These are phyloP conservation scores for Cenococcum geophilum DNA, from an alignment of 495 filamentous ascomycete genomes.

Conservation along the genomic window DNA sequence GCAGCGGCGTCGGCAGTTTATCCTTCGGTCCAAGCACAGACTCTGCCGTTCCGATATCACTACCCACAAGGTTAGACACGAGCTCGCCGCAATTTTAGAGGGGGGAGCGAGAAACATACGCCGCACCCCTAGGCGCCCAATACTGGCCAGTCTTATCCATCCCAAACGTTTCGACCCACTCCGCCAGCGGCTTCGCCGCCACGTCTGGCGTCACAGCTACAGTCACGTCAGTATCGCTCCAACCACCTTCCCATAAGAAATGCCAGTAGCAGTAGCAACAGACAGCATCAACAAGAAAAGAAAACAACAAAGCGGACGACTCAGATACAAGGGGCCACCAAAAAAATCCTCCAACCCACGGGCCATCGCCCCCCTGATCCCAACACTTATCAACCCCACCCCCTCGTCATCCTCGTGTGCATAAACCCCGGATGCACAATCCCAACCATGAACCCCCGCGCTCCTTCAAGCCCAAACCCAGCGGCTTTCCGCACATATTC, in stretches of 20 bases:
- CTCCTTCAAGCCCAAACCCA: constrained; percentile 61
- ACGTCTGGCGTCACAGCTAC: constrained; percentile 59
- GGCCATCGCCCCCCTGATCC: constrained; percentile 20
- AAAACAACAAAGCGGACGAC: neutral
- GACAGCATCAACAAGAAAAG: no score
- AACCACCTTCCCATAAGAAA: no score
- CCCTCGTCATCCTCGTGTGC: constrained; percentile 64
- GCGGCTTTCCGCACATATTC: constrained; percentile 68
- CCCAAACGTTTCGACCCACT: constrained; percentile 58
- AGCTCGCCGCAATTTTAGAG: neutral
- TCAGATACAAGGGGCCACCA: no score
- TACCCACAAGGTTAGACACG: constrained; percentile 28
- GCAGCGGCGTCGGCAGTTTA: constrained; percentile 56
- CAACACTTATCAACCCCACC: constrained; percentile 61
- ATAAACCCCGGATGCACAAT: constrained; percentile 71
- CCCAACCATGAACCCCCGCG: constrained; percentile 57
- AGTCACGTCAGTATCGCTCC: neutral
- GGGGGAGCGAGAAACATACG: constrained; percentile 40
- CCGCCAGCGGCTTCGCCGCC: constrained; percentile 56
- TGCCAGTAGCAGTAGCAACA: no score
- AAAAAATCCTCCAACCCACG: neutral
- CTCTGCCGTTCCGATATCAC: constrained; percentile 68
- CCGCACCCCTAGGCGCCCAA: constrained; percentile 64
- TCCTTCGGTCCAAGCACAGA: constrained; percentile 52
- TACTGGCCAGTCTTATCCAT: constrained; percentile 61